Conservation (phyloP, 1,284 basidiomycete genomes). For the Cryptococcus sp. region DNA sequence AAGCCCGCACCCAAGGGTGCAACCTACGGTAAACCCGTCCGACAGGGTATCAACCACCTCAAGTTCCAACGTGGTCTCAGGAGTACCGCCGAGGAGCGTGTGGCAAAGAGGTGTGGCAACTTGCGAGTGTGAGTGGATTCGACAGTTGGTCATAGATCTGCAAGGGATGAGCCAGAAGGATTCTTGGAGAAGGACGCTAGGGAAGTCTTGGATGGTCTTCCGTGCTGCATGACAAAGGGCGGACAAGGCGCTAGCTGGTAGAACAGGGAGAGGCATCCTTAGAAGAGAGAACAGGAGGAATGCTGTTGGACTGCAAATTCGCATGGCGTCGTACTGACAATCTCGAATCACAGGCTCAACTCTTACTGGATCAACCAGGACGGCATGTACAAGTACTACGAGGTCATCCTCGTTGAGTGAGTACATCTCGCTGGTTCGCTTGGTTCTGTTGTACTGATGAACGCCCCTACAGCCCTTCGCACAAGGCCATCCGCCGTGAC, state of each 20-base stretch:
- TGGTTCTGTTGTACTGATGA: neutral
- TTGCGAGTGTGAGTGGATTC: conserved; percentile 66
- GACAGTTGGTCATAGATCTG: too few relatives aligned
- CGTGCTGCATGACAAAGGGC: too few relatives aligned
- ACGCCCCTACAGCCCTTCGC: conserved; percentile 47
- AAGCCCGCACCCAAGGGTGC: conserved; percentile 98
- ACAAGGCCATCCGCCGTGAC: conserved; percentile 80
- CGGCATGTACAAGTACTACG: conserved; percentile 99
- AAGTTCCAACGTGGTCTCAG: conserved; percentile 95
- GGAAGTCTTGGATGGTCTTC: neutral
- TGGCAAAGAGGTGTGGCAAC: conserved; percentile 94
- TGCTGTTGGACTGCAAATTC: neutral
- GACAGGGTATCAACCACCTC: conserved; percentile 99
- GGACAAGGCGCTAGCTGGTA: too few relatives aligned
- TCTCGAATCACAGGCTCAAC: conserved; percentile 61
- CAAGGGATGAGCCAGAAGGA: too few relatives aligned
- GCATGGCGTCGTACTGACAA: conserved; percentile 10
- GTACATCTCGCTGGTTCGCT: conserved; percentile 45
- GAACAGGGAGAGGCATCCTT: too few relatives aligned
- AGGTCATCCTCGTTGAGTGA: conserved; percentile 97
- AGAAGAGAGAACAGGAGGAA: neutral
- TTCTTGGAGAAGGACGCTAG: neutral
- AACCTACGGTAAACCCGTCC: conserved; percentile 98
- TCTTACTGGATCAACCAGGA: conserved; percentile 99
- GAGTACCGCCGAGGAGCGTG: conserved; percentile 96